These are phyloP conservation scores for Panicum virgatum DNA, from an alignment of 202 grass and related monocot species.

Conservation along the genomic window DNA sequence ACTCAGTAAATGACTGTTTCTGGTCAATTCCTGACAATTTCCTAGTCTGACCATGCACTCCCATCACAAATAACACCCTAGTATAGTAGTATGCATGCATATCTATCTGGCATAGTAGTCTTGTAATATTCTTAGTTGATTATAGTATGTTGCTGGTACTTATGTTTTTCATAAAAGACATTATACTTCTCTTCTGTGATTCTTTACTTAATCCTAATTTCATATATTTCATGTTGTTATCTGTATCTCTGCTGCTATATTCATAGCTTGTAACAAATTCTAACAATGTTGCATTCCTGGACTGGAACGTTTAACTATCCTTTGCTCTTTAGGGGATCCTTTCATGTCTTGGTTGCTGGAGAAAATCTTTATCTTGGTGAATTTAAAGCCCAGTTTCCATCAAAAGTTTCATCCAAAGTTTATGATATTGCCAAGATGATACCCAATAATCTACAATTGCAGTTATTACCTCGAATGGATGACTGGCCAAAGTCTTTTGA, in stretches of 20 bases:
- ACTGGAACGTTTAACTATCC: not conserved
- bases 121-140: slow-evolving; percentile 1
- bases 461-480: slow-evolving; percentile 45
- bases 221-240: slow-evolving; percentile 3
- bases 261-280: not conserved
- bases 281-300: not conserved
- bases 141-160: not conserved
- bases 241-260: not conserved
- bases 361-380: slow-evolving; percentile 24
- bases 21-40: not conserved
- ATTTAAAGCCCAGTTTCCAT: slow-evolving; percentile 58
- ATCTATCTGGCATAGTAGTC: not conserved
- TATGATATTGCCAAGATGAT: slow-evolving; percentile 24
- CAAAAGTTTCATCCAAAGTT: slow-evolving; percentile 42
- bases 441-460: slow-evolving; percentile 36
- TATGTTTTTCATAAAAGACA: not conserved
- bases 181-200: not conserved
- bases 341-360: slow-evolving; percentile 35
- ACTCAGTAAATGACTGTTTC: not conserved
- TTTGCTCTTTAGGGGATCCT: slow-evolving; percentile 47
- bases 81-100: not conserved
- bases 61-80: not conserved
- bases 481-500: slow-evolving; percentile 57
- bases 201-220: not conserved
- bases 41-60: not conserved